Conservation (phyloP, 176 grass and related monocot species). For the Oryza coarctata region DNA sequence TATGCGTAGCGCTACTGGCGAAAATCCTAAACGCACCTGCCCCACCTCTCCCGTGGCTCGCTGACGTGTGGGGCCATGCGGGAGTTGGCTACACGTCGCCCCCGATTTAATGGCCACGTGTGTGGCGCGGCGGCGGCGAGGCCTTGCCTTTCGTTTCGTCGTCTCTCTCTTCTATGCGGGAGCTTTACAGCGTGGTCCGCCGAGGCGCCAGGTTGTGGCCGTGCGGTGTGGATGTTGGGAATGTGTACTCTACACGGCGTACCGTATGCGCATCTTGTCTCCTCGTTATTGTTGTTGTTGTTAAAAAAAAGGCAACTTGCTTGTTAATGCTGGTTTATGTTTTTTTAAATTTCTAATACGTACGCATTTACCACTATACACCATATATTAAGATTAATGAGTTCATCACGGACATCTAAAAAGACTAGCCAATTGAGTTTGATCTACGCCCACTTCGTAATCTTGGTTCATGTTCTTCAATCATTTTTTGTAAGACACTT, state of each 20-base stretch:
- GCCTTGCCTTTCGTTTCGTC: background rate
- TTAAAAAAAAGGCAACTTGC: too few species aligned
- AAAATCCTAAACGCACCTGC: background rate
- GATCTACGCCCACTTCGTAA: too few species aligned
- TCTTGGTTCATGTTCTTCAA: background rate
- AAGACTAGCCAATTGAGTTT: too few species aligned
- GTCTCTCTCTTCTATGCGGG: background rate
- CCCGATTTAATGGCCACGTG: conserved; percentile 31
- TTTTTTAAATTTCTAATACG: too few species aligned
- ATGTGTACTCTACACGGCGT: background rate
- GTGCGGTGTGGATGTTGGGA: background rate
- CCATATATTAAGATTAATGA: too few species aligned
- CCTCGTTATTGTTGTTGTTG: background rate
- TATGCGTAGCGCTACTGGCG: background rate
- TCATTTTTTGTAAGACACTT: background rate
- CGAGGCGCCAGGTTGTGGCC: conserved; percentile 32
- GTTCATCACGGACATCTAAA: too few species aligned
- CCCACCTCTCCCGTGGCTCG: rapidly evolving
- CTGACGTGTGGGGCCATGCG: conserved; percentile 31
- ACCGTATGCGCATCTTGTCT: background rate
- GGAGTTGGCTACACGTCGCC: background rate
- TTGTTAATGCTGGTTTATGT: too few species aligned
- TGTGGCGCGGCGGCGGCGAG: conserved; percentile 21
- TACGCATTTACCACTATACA: too few species aligned
- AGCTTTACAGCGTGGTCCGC: conserved; percentile 31